Conservation (phyloP, 805 yeast species). For the Metschnikowia borealis region DNA sequence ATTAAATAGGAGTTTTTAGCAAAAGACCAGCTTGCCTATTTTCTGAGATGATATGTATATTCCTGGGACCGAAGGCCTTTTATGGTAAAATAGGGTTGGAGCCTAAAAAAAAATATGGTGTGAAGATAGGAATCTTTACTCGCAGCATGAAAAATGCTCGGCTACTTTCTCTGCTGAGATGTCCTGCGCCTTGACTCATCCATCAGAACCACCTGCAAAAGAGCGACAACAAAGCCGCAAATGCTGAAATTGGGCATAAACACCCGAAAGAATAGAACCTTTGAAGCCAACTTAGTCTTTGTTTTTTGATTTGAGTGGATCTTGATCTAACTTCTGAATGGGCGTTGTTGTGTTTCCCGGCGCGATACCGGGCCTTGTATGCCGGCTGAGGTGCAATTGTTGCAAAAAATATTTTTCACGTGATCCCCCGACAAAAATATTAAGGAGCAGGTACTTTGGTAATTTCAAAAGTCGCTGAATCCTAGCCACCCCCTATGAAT, state of each 20-base stretch:
- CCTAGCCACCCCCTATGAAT: too few species aligned
- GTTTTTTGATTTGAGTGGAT: background rate
- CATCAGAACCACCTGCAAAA: background rate
- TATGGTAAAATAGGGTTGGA: background rate
- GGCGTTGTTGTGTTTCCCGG: background rate
- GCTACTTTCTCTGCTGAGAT: background rate
- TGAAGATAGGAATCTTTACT: background rate
- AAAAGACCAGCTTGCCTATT: background rate
- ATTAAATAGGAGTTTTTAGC: background rate
- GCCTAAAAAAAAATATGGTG: background rate
- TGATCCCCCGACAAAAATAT: background rate
- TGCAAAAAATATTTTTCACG: background rate
- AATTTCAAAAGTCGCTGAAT: too few species aligned
- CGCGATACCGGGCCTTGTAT: background rate
- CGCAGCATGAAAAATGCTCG: slow-evolving; percentile 1
- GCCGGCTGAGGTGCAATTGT: background rate
- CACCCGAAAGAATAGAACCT: too few species aligned
- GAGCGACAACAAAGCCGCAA: background rate
- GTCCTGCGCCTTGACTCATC: background rate
- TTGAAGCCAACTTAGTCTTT: too few species aligned
- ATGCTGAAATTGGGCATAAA: too few species aligned
- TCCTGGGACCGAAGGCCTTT: too few species aligned
- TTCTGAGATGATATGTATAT: too few species aligned
- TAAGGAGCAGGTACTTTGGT: background rate
- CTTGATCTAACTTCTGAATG: background rate